These are phyloP conservation scores for Leersia perrieri DNA, from an alignment of 176 grass and related monocot genomes.

Conservation along the genomic window DNA sequence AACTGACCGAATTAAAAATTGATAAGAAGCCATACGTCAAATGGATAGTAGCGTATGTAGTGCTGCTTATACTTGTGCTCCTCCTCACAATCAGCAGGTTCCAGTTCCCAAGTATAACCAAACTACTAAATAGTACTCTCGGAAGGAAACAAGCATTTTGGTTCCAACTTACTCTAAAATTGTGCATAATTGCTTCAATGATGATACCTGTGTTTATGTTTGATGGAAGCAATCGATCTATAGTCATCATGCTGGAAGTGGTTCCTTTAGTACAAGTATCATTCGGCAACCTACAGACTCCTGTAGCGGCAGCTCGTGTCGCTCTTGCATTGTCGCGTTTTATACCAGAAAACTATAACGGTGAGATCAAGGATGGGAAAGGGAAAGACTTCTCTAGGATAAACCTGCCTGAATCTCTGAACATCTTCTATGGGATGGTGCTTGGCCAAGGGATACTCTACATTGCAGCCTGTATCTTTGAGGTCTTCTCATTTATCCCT, in stretches of 20 bases:
- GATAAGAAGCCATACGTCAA: too few relatives aligned
- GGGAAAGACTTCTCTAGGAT: too few relatives aligned
- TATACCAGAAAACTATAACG: too few relatives aligned
- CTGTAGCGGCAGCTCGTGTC: background rate
- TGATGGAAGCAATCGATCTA: too few relatives aligned
- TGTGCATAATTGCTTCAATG: background rate
- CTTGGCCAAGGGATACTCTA: background rate
- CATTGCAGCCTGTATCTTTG: background rate
- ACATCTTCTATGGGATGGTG: background rate
- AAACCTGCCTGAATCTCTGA: background rate
- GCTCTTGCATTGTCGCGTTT: background rate
- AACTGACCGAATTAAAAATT: background rate
- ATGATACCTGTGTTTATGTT: background rate
- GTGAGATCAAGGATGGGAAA: too few relatives aligned
- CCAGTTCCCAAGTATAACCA: background rate
- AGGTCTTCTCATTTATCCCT: background rate
- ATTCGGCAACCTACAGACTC: slow-evolving; percentile 2
- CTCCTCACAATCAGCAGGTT: background rate
- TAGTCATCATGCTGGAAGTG: too few relatives aligned
- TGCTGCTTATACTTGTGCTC: background rate
- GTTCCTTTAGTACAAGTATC: background rate
- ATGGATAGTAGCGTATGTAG: background rate
- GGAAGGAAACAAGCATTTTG: background rate
- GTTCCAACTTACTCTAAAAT: background rate
- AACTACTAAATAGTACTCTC: background rate